phyloP scores from a whole-genome alignment of 305 asterid species.

The Fraxinus angustifolia region DNA sequence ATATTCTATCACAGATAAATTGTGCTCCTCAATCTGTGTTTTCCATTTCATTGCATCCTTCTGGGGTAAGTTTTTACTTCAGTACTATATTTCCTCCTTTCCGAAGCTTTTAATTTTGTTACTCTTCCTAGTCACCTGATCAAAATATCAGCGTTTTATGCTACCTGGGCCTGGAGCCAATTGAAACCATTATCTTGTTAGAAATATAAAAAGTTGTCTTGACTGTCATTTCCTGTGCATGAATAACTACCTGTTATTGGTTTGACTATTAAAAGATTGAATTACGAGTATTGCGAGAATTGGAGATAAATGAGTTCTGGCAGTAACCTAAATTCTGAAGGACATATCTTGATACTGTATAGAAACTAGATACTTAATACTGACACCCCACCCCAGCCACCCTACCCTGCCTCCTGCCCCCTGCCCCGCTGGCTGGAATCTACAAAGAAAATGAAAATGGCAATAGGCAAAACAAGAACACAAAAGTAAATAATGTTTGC shows the following conservation, averaged over 20 bases:
- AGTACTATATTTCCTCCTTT: neutral
- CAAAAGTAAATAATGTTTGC: neutral
- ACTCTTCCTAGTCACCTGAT: neutral
- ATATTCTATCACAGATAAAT: conserved; percentile 66
- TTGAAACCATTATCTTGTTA: neutral
- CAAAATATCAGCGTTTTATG: neutral
- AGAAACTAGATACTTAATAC: neutral
- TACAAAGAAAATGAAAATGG: neutral
- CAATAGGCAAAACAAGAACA: neutral
- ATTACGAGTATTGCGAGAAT: neutral
- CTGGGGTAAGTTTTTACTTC: conserved; percentile 54
- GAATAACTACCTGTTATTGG: neutral
- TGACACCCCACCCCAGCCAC: neutral
- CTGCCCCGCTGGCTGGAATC: too few relatives aligned
- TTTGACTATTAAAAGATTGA: neutral
- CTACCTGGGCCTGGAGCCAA: neutral
- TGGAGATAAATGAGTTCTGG: neutral
- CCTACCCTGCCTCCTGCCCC: neutral
- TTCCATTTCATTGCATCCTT: conserved; percentile 72
- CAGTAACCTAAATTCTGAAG: neutral
- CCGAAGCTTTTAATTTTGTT: neutral
- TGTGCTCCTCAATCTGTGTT: conserved; percentile 84
- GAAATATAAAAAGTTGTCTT: neutral
- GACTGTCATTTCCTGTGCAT: neutral
- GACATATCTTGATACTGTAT: neutral